Base-by-base conservation (phyloP, 73 alveolate genomes). In the Urostyla sp. region DNA sequence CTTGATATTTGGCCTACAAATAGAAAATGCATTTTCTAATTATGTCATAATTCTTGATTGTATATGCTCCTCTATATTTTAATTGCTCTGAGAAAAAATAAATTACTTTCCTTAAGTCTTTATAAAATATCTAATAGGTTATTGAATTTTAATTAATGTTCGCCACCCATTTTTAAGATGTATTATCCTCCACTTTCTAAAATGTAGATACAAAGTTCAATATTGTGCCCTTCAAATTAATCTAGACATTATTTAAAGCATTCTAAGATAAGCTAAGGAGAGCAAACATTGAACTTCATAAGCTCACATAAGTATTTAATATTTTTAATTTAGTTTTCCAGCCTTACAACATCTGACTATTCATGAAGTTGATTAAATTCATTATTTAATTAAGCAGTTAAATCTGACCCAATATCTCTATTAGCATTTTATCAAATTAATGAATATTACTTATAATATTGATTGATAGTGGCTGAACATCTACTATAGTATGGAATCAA, bases 161-260 rank as follows among this genome's bases (percentile, higher is more conserved):
- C 91, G n/a, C n/a, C n/a, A 6, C 80, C 87, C 32, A 54, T 61
- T 75, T 56, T 78, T 53, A 72, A 16, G 53, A 90, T 56, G 69
- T 63, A 90, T 24, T 87, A 66, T n/a, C 96, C 96, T 26, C 93
- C 73, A 27, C 74, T 43, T 81, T 90, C 94, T 46, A 86, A 51
- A 31, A 90, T 58, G 61, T 90, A 60, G n/a, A 77, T 80, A 16
- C 80, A 73, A 0, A 90, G 54, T 40, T 90, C 96, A 6, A 87
- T 88, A 35, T 86, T 90, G 28, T 90, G 94, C 57, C 87, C 92
- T 44, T 48, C 60, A 74, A 90, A 90, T 51, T 90, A 91, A 57
- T 90, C 96, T 36, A 89, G 67, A 30, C 91, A 87, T 26, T 89
- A 74, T 88, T 85, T 85, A 69, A 90, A 61, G 82, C 87, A 48